A percentile compares a stretch with the other conserved stretches of the same genome.
Conservation (phyloP, 768 basidiomycete genomes). For the Auricularia auricula-judae region DNA sequence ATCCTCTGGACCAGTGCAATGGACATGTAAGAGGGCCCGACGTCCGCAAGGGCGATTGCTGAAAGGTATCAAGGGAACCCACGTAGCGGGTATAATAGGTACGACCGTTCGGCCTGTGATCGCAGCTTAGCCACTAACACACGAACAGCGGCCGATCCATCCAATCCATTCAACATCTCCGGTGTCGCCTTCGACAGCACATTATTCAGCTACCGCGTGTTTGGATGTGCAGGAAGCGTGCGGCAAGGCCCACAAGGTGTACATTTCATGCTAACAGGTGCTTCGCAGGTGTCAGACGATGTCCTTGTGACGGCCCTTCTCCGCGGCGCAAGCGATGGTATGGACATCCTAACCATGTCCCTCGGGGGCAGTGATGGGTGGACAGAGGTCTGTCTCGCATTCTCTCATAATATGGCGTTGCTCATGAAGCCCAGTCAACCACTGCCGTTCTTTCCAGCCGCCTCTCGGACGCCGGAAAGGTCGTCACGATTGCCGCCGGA, state of each 20-base stretch:
- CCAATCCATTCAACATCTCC: slow-evolving; percentile 52
- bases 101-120: slow-evolving; percentile 1
- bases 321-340: slow-evolving; percentile 37
- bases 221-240: slow-evolving; percentile 44
- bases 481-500: slow-evolving; percentile 56
- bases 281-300: slow-evolving; percentile 18
- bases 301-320: slow-evolving; percentile 42
- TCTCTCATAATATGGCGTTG: too few relatives aligned
- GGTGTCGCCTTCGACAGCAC: slow-evolving; percentile 58
- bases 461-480: slow-evolving; percentile 43
- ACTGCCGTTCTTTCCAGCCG: slow-evolving; percentile 46
- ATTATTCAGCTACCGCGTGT: slow-evolving; percentile 45
- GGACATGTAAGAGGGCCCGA: slow-evolving; percentile 15
- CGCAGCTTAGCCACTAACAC: slow-evolving; percentile 9
- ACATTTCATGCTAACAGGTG: neutral
- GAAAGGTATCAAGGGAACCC: slow-evolving; percentile 32
- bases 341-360: slow-evolving; percentile 58
- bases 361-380: slow-evolving; percentile 54
- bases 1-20: slow-evolving; percentile 42
- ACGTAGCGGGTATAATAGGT: slow-evolving; percentile 36
- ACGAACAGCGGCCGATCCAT: slow-evolving; percentile 45
- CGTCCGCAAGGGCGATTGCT: neutral
- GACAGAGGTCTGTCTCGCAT: slow-evolving; percentile 25
- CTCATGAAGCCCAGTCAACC: slow-evolving; percentile 21
- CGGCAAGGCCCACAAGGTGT: slow-evolving; percentile 38